A percentile compares a stretch with the other conserved stretches of the same genome.
These are phyloP conservation scores for Xylaria longipes DNA, from an alignment of 495 filamentous ascomycete genomes.

Conservation along the genomic window DNA sequence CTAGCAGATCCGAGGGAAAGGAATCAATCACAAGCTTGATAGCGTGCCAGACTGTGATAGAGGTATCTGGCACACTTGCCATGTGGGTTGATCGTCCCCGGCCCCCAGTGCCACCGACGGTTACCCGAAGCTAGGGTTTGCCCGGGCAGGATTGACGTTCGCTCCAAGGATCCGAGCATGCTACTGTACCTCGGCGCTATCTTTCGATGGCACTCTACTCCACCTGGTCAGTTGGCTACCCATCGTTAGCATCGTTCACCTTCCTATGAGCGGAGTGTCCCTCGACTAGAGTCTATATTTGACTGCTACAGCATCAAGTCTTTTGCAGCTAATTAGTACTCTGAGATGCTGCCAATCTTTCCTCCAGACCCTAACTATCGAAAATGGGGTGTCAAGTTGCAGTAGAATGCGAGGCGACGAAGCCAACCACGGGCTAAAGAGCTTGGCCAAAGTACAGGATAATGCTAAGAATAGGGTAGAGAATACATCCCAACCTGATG, in stretches of 20 bases:
- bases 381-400: constrained; percentile 1
- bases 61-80: background rate
- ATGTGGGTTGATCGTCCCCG: constrained; percentile 1
- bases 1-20: background rate
- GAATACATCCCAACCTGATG: constrained; percentile 1
- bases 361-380: background rate
- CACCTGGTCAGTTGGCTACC: background rate
- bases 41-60: background rate
- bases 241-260: background rate
- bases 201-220: background rate
- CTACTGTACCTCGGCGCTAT: background rate
- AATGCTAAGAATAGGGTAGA: constrained; percentile 20
- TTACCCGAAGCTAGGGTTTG: background rate
- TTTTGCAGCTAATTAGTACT: background rate
- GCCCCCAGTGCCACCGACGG: background rate
- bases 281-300: background rate
- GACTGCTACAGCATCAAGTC: background rate
- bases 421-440: background rate
- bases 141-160: too few species aligned
- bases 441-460: constrained; percentile 3
- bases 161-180: background rate
- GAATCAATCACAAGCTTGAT: constrained; percentile 3
- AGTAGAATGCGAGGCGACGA: constrained; percentile 8
- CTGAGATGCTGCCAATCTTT: background rate
- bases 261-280: background rate